Base-by-base conservation (phyloP, 257 asterid genomes). In the Solanum chiquidenum region DNA sequence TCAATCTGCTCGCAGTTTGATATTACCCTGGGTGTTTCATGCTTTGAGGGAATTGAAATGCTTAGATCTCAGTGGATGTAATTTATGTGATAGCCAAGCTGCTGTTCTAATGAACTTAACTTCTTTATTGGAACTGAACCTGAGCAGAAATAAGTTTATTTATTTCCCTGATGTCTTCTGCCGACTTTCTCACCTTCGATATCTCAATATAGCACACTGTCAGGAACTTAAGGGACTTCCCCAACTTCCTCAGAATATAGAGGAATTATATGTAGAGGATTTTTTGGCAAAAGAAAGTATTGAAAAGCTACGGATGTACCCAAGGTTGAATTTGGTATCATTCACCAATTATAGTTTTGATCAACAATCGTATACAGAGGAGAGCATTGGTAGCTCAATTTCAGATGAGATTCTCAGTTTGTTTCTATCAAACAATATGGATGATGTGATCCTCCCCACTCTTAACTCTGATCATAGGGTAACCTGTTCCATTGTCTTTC, bases 171-270 rank as follows among this genome's bases (percentile, higher is more conserved):
- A 60, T 60, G 2, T 4, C 69, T 60, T 23, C 2, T 3, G 13
- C 0, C 25, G 4, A 60, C 29, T 8, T 60, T 60, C 69, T 21
- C 69, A n/a, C 29, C 69, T 60, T 60, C 29, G 5, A 23, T 60
- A 60, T 60, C 6, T 60, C 29, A 23, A 60, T n/a, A 60, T 60
- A 0, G 0, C 69, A 3, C 27, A 60, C 29, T 60, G 29, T 60
- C 13, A 60, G 69, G 13, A 60, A 21, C 68, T 60, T 60, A 21
- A 21, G 68, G 0, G 21, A 60, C 68, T 60, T 0, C 29, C 6
- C 1, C 0, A 0, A 21, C 29, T 60, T 60, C 69, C 29, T 60
- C 0, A 4, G 13, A 60, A 0, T 60, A 23, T 60, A 60, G 69
- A 60, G 69, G 69, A 60, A 60, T 60, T 60, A 23, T 64, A 62